These are phyloP conservation scores for Chrysopogon serrulatus DNA, from an alignment of 176 grass and related monocot species.

Conservation along the genomic window DNA sequence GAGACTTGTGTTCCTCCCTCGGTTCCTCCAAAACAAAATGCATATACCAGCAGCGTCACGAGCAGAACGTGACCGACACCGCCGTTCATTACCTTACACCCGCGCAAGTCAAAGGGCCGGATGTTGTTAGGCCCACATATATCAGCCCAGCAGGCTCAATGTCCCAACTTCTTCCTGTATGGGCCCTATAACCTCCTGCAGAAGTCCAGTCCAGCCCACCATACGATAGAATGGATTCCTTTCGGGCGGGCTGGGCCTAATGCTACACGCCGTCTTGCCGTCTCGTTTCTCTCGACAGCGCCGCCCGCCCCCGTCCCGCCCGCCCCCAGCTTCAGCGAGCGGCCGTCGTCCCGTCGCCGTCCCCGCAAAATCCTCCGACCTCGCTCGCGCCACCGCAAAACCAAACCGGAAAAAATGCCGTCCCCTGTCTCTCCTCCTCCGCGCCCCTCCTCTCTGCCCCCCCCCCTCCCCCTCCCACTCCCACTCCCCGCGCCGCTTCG, in stretches of 20 bases:
- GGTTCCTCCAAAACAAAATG: neutral
- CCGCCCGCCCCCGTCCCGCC: no score
- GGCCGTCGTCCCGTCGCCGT: neutral
- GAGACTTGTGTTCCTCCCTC: neutral
- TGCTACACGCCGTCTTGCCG: neutral
- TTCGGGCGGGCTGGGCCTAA: neutral
- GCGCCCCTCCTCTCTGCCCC: neutral
- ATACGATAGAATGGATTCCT: no score
- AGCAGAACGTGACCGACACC: neutral
- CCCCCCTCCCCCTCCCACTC: neutral
- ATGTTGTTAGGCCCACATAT: neutral
- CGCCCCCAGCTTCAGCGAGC: neutral
- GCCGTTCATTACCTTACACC: no score
- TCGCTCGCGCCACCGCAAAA: neutral
- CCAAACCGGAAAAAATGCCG: slow-evolving; percentile 8
- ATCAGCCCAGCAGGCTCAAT: neutral
- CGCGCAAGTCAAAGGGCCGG: neutral
- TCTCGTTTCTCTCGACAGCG: no score
- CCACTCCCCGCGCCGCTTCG: neutral
- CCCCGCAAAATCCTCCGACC: neutral
- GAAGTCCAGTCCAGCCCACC: neutral
- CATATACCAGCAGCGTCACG: neutral
- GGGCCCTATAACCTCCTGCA: neutral
- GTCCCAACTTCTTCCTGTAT: neutral
- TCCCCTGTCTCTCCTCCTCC: slow-evolving; percentile 23